Conservation (phyloP, 306 rosid species). For the Dryas drummondii region DNA sequence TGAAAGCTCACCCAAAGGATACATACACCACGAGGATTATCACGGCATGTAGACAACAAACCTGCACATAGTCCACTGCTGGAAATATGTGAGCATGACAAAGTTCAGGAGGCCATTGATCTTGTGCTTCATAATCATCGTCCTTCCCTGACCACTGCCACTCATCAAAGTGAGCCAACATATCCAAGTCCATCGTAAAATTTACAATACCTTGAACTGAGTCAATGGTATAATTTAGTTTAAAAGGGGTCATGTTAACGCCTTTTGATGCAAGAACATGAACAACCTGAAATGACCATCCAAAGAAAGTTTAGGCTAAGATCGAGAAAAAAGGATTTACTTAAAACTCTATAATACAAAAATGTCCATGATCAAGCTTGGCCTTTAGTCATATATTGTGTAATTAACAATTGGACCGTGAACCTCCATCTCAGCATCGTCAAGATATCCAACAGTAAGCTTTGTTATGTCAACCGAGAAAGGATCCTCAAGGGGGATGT, state of each 20-base stretch:
- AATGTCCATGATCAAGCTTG: not conserved
- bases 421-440: conserved; percentile 78
- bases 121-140: conserved; percentile 70
- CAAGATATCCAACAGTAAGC: conserved; percentile 68
- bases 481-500: conserved; percentile 56
- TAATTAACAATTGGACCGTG: conserved; percentile 15
- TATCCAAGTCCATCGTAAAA: conserved; percentile 82
- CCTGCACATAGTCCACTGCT: conserved; percentile 76
- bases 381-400: not conserved
- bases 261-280: conserved; percentile 62
- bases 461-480: conserved; percentile 57
- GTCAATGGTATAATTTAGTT: conserved; percentile 60
- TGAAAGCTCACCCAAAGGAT: not conserved
- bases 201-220: conserved; percentile 70
- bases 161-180: conserved; percentile 73
- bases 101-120: conserved; percentile 72
- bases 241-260: conserved; percentile 64
- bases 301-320: conserved; percentile 7
- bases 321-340: not conserved
- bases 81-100: conserved; percentile 56
- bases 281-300: conserved; percentile 47
- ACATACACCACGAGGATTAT: not conserved
- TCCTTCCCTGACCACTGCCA: conserved; percentile 73
- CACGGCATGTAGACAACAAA: not conserved
- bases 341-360: not conserved